Percentiles rank a stretch among this genome's conserved stretches.
phyloP scores from a whole-genome alignment of 73 alveolate genomes.

The Breviolum minutum region DNA sequence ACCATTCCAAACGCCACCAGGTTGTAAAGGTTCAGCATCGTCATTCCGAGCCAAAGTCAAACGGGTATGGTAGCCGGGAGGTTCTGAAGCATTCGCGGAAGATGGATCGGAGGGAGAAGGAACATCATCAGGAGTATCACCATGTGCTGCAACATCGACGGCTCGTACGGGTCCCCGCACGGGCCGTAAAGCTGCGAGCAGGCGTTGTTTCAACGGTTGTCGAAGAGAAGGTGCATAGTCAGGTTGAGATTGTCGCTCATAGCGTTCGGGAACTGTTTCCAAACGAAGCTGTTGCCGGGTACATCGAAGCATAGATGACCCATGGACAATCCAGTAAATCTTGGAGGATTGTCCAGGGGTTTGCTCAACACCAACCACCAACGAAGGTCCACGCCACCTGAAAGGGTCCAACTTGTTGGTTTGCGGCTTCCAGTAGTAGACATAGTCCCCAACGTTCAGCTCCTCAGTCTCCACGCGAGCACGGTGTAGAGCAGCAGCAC shows the following conservation, averaged over 20 bases:
- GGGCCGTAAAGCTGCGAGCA: too few relatives aligned
- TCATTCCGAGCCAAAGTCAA: too few relatives aligned
- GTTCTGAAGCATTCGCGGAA: too few relatives aligned
- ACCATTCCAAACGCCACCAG: too few relatives aligned
- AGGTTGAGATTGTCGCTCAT: background rate
- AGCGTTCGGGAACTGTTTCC: background rate
- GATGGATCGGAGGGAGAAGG: too few relatives aligned
- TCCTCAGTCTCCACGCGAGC: background rate
- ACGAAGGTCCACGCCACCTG: background rate
- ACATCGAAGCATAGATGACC: background rate
- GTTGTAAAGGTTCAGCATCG: too few relatives aligned
- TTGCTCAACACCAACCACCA: background rate
- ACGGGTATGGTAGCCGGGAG: too few relatives aligned
- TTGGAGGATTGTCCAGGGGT: background rate
- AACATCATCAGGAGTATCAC: too few relatives aligned
- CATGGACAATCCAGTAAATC: slow-evolving; percentile 53
- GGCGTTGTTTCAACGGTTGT: too few relatives aligned
- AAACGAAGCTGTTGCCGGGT: slow-evolving; percentile 36
- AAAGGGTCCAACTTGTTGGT: background rate
- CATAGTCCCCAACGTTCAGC: background rate
- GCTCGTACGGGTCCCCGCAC: too few relatives aligned
- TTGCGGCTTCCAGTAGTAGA: background rate
- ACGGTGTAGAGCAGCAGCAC: background rate
- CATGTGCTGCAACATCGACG: too few relatives aligned
- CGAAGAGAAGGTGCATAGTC: too few relatives aligned